phyloP scores from a whole-genome alignment of 2,329 filamentous ascomycete species.

The Fusarium tjaetaba region DNA sequence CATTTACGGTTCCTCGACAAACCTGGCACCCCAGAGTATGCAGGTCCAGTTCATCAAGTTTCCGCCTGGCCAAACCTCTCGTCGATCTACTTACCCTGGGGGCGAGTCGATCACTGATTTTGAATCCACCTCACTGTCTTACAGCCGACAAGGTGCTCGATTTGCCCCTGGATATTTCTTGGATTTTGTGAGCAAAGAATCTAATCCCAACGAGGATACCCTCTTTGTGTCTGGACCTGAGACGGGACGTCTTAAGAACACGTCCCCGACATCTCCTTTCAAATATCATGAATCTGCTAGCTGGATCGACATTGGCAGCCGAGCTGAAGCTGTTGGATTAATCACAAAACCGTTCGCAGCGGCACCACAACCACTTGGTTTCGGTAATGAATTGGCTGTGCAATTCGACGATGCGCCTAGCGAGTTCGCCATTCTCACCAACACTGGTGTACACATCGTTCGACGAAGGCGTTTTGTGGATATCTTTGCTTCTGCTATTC shows the following conservation, averaged over 20 bases:
- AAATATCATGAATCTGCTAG: conserved; percentile 81
- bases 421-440: conserved; percentile 92
- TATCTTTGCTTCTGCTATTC: conserved; percentile 85
- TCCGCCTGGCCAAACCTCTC: conserved; percentile 66
- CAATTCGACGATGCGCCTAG: conserved; percentile 87
- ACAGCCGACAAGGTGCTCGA: conserved; percentile 63
- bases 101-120: conserved; percentile 57
- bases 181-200: conserved; percentile 76
- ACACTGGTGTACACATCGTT: conserved; percentile 87
- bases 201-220: conserved; percentile 68
- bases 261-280: conserved; percentile 62
- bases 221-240: conserved; percentile 91
- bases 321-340: conserved; percentile 81
- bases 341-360: conserved; percentile 79
- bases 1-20: conserved; percentile 68
- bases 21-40: conserved; percentile 86
- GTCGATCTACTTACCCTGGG: conserved; percentile 46
- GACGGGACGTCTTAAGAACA: conserved; percentile 80
- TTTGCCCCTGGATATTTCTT: conserved; percentile 93
- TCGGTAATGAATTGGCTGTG: conserved; percentile 95
- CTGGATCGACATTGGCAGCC: conserved; percentile 79
- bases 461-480: conserved; percentile 87
- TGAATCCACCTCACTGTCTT: conserved; percentile 59
- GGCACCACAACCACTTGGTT: conserved; percentile 75
- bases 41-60: conserved; percentile 98